Base-by-base conservation (phyloP, 1,284 basidiomycete genomes). In the Thelephora terrestris region DNA sequence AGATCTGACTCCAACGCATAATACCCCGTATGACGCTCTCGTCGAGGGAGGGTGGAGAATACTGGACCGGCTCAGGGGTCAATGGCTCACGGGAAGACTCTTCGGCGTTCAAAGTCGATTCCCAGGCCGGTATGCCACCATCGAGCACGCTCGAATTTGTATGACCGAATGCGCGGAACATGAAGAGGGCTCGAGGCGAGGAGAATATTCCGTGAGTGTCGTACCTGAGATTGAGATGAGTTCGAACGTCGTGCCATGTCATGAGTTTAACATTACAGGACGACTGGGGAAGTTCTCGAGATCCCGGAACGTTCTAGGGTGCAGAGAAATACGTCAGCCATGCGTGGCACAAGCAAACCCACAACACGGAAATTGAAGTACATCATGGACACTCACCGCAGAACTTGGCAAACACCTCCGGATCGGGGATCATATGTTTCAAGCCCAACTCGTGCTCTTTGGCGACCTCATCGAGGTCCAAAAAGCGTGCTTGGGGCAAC, bases 391-490 rank as follows among this genome's bases (percentile, higher is more conserved):
- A 63, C 81, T 55, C 67, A 91, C 90, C 79, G 58, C 87, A 91
- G 7, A 89, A 84, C 49, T 77, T 68, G 16, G 84, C 82, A 64
- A 98, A 98, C n/a, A 70, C 66, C 37, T 76, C 71, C 25, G 69
- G 70, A 17, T 72, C 67, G 4, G 95, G 95, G 76, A 98, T 84
- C 93, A 98, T 98, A 67, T 98, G 94, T 58, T 86, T 87, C 17
- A 98, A 70, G 12, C 85, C 85, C 4, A 92, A 71, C 58, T 81
- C 71, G 60, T 85, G 75, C 7, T 75, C 61, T 51, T 75, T 79
- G 2, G 85, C 80, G 20, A 89, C 83, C 45, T 79, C 73, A 64
- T 95, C 94, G 34, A 97, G 73, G 63, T 96, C 85, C 58, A 94
- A 76, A 59, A 85, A 90, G 25, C 74, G 78, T 0, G 92, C 81